A percentile compares a stretch with the other conserved stretches of the same genome.
Conservation (phyloP, 345 rosid species). For the Syzygium jambos region DNA sequence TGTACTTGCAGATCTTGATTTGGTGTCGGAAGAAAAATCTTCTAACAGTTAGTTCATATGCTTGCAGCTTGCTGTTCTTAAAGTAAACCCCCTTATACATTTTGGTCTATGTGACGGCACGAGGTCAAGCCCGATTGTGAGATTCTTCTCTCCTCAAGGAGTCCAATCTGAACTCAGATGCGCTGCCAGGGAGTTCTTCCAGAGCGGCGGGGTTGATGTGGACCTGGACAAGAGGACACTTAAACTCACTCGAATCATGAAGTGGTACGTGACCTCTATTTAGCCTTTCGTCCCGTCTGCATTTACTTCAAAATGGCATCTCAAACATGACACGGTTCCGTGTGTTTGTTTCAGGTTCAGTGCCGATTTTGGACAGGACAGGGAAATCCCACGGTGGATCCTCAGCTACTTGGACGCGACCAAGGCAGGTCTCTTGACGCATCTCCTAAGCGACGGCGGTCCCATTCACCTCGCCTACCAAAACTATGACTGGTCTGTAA, state of each 20-base stretch:
- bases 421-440: slow-evolving; percentile 61
- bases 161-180: slow-evolving; percentile 55
- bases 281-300: background rate
- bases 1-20: background rate
- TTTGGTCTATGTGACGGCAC: slow-evolving; percentile 86
- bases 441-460: slow-evolving; percentile 64
- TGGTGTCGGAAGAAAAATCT: background rate
- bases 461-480: slow-evolving; percentile 54
- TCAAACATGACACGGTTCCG: background rate
- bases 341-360: slow-evolving; percentile 41
- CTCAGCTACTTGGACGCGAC: slow-evolving; percentile 62
- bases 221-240: slow-evolving; percentile 54
- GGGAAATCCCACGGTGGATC: slow-evolving; percentile 61
- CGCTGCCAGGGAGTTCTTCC: slow-evolving; percentile 69
- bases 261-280: slow-evolving; percentile 36
- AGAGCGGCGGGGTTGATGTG: slow-evolving; percentile 52
- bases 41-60: background rate
- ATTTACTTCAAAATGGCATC: background rate
- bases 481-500: slow-evolving; percentile 73
- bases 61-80: slow-evolving; percentile 44
- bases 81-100: slow-evolving; percentile 69
- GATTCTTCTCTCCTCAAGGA: slow-evolving; percentile 68
- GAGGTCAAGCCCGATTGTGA: slow-evolving; percentile 64
- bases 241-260: slow-evolving; percentile 52
- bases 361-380: slow-evolving; percentile 65